phyloP scores from a whole-genome alignment of 148 eudicot genomes.

The Persicaria maculosa region DNA sequence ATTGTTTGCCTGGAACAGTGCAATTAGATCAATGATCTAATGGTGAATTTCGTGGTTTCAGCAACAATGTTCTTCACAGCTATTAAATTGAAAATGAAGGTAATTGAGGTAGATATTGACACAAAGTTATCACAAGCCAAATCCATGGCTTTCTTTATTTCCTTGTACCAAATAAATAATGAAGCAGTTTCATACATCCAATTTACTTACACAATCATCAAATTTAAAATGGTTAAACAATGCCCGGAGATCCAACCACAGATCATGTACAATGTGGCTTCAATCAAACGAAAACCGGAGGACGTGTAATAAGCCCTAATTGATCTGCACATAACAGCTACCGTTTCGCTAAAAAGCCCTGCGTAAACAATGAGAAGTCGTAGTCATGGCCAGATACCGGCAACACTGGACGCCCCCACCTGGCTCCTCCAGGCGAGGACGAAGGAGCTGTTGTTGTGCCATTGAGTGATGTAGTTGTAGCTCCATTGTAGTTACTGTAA shows the following conservation, averaged over 20 bases:
- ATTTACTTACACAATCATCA: background rate
- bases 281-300: background rate
- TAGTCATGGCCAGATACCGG: conserved; percentile 56
- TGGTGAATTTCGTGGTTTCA: too few relatives aligned
- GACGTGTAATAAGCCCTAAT: background rate
- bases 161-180: background rate
- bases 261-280: background rate
- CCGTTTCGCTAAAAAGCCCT: conserved; percentile 42
- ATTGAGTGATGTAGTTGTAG: conserved; percentile 8
- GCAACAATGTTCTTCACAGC: too few relatives aligned
- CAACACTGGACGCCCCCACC: conserved; percentile 18
- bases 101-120: too few relatives aligned
- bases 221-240: background rate
- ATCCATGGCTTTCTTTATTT: background rate
- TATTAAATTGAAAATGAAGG: too few relatives aligned
- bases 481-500: background rate
- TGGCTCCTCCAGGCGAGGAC: conserved; percentile 7
- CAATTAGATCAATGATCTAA: too few relatives aligned
- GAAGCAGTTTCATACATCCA: background rate
- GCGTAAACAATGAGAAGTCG: conserved; percentile 56
- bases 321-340: conserved; percentile 11
- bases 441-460: conserved; percentile 7
- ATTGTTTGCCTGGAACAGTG: too few relatives aligned
- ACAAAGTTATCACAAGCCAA: background rate
- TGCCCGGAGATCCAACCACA: background rate